Evolutionary conservation across 2,329 filamentous ascomycete species (phyloP), one percentile per base, ranked within the genome.

Genomic region (Mollisia scopiformis): DNA sequence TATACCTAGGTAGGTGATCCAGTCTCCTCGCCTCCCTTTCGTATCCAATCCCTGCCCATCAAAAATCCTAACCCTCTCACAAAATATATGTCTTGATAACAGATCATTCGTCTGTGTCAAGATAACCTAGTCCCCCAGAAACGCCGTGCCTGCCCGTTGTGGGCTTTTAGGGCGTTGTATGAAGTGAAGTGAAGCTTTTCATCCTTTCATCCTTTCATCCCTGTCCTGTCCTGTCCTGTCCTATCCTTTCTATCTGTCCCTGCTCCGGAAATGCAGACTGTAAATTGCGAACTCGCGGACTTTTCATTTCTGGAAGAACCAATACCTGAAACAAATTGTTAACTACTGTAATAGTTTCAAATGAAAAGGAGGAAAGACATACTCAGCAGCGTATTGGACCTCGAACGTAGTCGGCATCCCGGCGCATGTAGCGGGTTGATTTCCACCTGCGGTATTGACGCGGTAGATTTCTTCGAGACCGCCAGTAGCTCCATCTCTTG

Each of bases 351-450:
- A 54, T 3, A 19, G 46, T 37, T 21, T 55, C 13, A 14, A 28
- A 16, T 13, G 14, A 30, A 30, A 30, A 43, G 47, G 19, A 35
- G 59, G 74, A 84, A 63, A 82, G 89, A 62, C 88, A 84, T 91
- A 97, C 83, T 93, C 85, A 43, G 93, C 88, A 31, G 91, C 82
- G 77, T 98, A 97, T 71, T 93, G 81, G 14, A 97, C 85, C 63
- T 88, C 79, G 67, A 97, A 93, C 1, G 76, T 72, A 11, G 82
- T 79, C 0, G 80, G 74, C 80, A 86, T 81, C 11, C 86, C 90
- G 33, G 83, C 74, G 74, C 94, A 98, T 0, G 87, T 90, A 27
- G 84, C 79, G 0, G 93, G 93, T 1, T 92, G 78, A 50, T 83
- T 85, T 11, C 94, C 94, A 27, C 93, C 93, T 0, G 89, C 92